phyloP scores from a whole-genome alignment of 768 basidiomycete species.

The Cystofilobasidium bisporidii region DNA sequence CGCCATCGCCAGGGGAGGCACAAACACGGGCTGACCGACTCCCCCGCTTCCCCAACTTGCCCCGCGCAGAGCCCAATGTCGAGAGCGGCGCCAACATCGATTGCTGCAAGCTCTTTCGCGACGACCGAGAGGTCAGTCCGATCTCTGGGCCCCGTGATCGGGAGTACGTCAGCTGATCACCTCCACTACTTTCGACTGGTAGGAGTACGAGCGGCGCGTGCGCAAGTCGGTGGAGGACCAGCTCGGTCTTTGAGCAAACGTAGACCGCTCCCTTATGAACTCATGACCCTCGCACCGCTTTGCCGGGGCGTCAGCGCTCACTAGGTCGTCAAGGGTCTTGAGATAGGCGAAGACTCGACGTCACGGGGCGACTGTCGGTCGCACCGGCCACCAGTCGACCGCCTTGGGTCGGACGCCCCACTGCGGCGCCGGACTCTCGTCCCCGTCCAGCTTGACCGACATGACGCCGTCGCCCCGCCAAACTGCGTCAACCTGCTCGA shows the following conservation, averaged over 20 bases:
- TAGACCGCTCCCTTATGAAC: too few species aligned
- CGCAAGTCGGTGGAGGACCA: slow-evolving; percentile 26
- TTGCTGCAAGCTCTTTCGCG: slow-evolving; percentile 26
- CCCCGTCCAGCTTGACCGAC: background rate
- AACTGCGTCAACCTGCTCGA: slow-evolving; percentile 58
- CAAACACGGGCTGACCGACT: too few species aligned
- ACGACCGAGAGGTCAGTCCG: slow-evolving; percentile 15
- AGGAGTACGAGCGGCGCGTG: slow-evolving; percentile 28
- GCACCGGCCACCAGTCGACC: slow-evolving; percentile 15
- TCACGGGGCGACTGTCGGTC: too few species aligned
- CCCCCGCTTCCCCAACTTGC: too few species aligned
- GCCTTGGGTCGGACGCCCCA: slow-evolving; percentile 7
- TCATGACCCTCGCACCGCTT: too few species aligned
- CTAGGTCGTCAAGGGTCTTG: too few species aligned
- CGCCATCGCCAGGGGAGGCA: too few species aligned
- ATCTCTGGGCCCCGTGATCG: too few species aligned
- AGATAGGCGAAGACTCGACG: too few species aligned
- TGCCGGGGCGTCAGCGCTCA: too few species aligned
- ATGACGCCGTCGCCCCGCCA: slow-evolving; percentile 30
- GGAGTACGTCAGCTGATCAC: too few species aligned
- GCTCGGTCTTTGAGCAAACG: slow-evolving; percentile 22
- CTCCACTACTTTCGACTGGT: background rate
- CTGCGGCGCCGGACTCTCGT: background rate
- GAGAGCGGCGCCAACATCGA: slow-evolving; percentile 91
- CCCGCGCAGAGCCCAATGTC: slow-evolving; percentile 71